These are phyloP conservation scores for Chaetomium tenue DNA, from an alignment of 495 filamentous ascomycete species.

Conservation along the genomic window DNA sequence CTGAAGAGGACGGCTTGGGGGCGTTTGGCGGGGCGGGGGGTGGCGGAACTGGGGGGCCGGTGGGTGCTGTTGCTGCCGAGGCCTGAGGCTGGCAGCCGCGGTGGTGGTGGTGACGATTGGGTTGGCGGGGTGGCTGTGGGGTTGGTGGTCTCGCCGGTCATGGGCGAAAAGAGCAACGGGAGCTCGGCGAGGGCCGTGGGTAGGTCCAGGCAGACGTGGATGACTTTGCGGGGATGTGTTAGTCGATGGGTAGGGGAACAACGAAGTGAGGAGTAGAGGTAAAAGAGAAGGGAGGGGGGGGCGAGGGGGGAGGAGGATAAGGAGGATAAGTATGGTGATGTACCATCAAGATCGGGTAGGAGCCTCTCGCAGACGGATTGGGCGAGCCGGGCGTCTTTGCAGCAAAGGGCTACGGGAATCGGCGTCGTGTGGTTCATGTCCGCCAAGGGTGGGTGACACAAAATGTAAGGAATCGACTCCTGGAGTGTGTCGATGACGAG, in stretches of 20 bases:
- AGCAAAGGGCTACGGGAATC: conserved; percentile 35
- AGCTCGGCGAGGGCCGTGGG: conserved; percentile 31
- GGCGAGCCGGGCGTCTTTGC: conserved; percentile 33
- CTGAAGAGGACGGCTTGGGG: conserved; percentile 38
- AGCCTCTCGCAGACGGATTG: conserved; percentile 33
- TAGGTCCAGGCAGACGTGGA: conserved; percentile 34
- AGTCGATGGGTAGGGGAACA: background rate
- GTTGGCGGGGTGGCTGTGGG: conserved; percentile 8
- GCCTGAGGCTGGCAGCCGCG: too few relatives aligned
- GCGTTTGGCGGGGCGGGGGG: conserved; percentile 2
- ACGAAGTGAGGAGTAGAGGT: background rate
- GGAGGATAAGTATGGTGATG: background rate
- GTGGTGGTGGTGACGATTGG: too few relatives aligned
- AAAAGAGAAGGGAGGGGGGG: background rate
- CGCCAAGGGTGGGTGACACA: background rate
- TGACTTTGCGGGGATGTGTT: conserved; percentile 18
- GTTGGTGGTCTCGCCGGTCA: conserved; percentile 12
- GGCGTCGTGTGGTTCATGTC: conserved; percentile 21
- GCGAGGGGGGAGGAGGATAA: background rate
- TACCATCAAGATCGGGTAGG: conserved; percentile 35
- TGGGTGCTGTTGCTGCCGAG: too few relatives aligned
- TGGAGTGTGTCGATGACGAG: background rate
- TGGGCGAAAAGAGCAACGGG: conserved; percentile 29
- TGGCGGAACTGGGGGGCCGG: background rate
- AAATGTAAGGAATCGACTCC: background rate